Percentiles rank a stretch among this genome's conserved stretches.
Conservation (phyloP, 805 yeast genomes). For the Phaffomyces antillensis region DNA sequence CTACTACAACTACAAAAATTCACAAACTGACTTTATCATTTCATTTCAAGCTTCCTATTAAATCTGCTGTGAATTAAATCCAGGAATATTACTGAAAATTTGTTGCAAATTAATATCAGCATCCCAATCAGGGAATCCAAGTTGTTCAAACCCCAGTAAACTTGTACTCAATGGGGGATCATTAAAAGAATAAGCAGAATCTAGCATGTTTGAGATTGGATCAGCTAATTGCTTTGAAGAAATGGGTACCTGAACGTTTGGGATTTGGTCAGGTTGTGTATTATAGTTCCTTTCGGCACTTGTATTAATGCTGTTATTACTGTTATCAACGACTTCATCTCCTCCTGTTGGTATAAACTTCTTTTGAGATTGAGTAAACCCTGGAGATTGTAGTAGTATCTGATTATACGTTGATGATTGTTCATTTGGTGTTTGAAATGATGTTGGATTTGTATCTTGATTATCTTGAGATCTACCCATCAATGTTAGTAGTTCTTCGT, state of each 20-base stretch:
- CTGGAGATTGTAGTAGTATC: too few relatives aligned
- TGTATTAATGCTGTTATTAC: too few relatives aligned
- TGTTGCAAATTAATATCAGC: background rate
- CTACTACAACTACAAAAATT: too few relatives aligned
- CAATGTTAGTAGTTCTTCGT: background rate
- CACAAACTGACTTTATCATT: too few relatives aligned
- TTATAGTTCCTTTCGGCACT: too few relatives aligned
- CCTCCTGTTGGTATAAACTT: background rate
- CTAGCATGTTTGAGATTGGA: background rate
- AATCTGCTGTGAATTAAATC: background rate
- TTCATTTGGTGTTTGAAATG: too few relatives aligned
- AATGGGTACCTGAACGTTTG: too few relatives aligned
- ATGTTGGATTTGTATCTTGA: background rate
- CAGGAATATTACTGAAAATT: background rate
- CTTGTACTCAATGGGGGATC: constrained; percentile 4
- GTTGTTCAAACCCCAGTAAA: background rate
- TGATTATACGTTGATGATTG: background rate
- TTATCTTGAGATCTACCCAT: background rate
- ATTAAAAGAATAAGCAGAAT: constrained; percentile 3
- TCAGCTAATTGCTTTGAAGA: background rate
- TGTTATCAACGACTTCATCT: too few relatives aligned
- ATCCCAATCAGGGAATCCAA: constrained; percentile 5
- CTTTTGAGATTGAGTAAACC: background rate
- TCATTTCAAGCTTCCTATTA: too few relatives aligned
- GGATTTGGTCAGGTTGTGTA: too few relatives aligned